Base-by-base conservation (phyloP, 768 basidiomycete genomes). In the Lentinula aciculospora region DNA sequence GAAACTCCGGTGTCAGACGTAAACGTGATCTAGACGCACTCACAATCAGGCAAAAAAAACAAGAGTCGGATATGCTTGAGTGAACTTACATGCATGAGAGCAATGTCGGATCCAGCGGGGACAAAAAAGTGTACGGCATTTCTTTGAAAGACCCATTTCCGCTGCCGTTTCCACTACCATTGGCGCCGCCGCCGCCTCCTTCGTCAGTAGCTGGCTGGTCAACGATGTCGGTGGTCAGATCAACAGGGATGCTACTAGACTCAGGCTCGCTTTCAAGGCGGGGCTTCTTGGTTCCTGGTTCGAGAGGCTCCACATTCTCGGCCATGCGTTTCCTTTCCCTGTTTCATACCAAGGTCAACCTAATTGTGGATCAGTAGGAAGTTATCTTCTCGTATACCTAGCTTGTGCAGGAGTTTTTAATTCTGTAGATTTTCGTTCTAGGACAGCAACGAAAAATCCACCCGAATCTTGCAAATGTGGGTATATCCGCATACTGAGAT, bases 381-480 rank as follows among this genome's bases (percentile, higher is more conserved):
- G 19, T 29, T 13, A 23, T 34, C 9, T 34, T 4, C 45, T 13
- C 13, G 19, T 32, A 46, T 28, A 58, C 58, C 29, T 65, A 69
- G 68, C 57, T 71, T 32, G 32, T 5, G 49, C 37, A 44, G 27
- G 19, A 32, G 23, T 17, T 58, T 19, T 49, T n/a, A 37, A 60
- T 21, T 40, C 25, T 31, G 53, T 32, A 23, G 47, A 36, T 54
- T 73, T 81, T 65, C 78, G 82, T 66, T 88, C 80, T 34, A 98
- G 70, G 0, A 97, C 89, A 10, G 94, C 94, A n/a, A 99, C 85
- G 67, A 97, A 99, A 73, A 99, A 99, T 0, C 94, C 97, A 2
- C 97, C 97, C 0, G 94, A 92, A 66, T 99, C 91, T 71, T 98
- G 97, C 8, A 97, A 74, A 68, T 98, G 95, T 2, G 97, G 95